These are phyloP conservation scores for Entelexis sorbosivorans DNA, from an alignment of 1,139 yeast species.

Conservation along the genomic window DNA sequence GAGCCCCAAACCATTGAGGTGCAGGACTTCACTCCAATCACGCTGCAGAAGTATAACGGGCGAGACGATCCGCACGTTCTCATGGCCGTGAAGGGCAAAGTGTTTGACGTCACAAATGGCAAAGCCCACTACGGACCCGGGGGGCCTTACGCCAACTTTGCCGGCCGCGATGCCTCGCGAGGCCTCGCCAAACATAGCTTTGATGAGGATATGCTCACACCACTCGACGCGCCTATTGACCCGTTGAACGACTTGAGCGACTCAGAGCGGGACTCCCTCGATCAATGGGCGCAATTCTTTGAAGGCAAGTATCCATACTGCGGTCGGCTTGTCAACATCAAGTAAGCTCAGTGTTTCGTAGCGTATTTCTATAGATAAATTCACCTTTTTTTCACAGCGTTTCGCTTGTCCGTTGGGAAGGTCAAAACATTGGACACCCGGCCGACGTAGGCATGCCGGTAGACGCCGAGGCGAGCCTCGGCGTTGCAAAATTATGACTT, in stretches of 20 bases:
- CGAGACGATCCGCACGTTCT: slow-evolving; percentile 61
- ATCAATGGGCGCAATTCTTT: slow-evolving; percentile 78
- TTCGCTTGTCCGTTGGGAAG: too few species aligned
- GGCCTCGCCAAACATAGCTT: slow-evolving; percentile 88
- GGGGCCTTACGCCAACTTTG: slow-evolving; percentile 90
- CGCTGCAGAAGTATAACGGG: slow-evolving; percentile 70
- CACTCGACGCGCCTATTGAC: slow-evolving; percentile 52
- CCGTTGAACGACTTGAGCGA: slow-evolving; percentile 47
- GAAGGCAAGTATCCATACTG: slow-evolving; percentile 43
- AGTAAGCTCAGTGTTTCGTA: neutral
- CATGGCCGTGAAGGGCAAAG: slow-evolving; percentile 74
- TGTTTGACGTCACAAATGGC: slow-evolving; percentile 75
- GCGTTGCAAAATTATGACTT: too few species aligned
- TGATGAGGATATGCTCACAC: slow-evolving; percentile 40
- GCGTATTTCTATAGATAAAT: too few species aligned
- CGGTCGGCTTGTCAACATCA: slow-evolving; percentile 27
- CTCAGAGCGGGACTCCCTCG: slow-evolving; percentile 56
- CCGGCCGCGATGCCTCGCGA: slow-evolving; percentile 92
- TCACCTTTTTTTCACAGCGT: too few species aligned
- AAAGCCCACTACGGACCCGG: slow-evolving; percentile 90
- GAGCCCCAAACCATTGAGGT: slow-evolving; percentile 51
- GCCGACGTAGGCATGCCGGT: too few species aligned
- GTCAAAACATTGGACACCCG: too few species aligned
- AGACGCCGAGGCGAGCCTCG: too few species aligned
- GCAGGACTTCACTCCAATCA: slow-evolving; percentile 68